phyloP scores from a whole-genome alignment of 495 filamentous ascomycete genomes.

The Talaromyces liani region DNA sequence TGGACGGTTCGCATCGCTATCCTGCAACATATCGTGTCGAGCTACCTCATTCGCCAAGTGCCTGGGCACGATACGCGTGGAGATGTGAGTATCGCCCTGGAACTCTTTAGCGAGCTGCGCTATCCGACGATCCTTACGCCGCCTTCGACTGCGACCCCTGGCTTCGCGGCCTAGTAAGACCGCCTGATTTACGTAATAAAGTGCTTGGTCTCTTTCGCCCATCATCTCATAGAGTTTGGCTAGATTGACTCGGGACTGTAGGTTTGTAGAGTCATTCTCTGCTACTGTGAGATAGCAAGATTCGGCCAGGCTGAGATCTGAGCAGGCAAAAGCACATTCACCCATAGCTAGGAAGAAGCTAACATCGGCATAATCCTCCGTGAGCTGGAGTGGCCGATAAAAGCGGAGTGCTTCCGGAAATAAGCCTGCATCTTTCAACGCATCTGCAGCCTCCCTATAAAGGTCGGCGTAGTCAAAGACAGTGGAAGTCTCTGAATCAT shows the following conservation, averaged over 20 bases:
- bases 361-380: slow-evolving; percentile 51
- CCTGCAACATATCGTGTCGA: slow-evolving; percentile 15
- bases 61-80: slow-evolving; percentile 17
- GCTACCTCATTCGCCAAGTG: slow-evolving; percentile 19
- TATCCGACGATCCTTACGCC: slow-evolving; percentile 34
- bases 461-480: slow-evolving; percentile 65
- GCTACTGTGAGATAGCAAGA: slow-evolving; percentile 66
- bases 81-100: slow-evolving; percentile 11
- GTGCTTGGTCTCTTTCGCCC: slow-evolving; percentile 61
- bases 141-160: slow-evolving; percentile 24
- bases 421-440: slow-evolving; percentile 49
- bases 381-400: slow-evolving; percentile 59
- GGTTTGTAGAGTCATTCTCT: slow-evolving; percentile 56
- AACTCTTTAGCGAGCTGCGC: slow-evolving; percentile 38
- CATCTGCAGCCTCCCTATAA: slow-evolving; percentile 63
- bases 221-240: slow-evolving; percentile 73
- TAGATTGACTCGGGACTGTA: slow-evolving; percentile 66
- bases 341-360: slow-evolving; percentile 63
- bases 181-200: slow-evolving; percentile 65
- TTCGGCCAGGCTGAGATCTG: slow-evolving; percentile 58
- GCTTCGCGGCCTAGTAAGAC: slow-evolving; percentile 48
- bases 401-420: slow-evolving; percentile 63
- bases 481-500: slow-evolving; percentile 36
- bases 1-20: slow-evolving; percentile 33
- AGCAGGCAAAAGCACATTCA: slow-evolving; percentile 60